Percentiles rank a stretch among this genome's conserved stretches.
Evolutionary conservation across 768 basidiomycete genomes (phyloP).

Genomic region (Amanita inopinata): DNA sequence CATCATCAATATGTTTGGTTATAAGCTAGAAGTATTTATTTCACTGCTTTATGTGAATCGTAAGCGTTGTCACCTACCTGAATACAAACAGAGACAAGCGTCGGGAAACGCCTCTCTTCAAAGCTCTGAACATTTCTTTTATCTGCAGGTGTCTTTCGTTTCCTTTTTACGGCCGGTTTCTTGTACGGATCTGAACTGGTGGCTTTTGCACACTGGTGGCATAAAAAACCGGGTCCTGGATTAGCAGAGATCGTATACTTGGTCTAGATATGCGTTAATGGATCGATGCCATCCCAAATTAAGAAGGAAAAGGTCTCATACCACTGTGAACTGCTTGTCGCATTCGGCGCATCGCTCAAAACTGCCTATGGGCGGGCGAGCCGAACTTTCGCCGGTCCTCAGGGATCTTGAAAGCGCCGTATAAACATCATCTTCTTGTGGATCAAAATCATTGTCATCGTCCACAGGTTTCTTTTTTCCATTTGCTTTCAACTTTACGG

Average conservation of each 20-base stretch:
- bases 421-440: conserved; percentile 63
- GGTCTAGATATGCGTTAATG: conserved; percentile 39
- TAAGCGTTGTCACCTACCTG: conserved; percentile 34
- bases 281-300: neutral
- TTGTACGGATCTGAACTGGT: conserved; percentile 82
- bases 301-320: conserved; percentile 28
- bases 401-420: conserved; percentile 48
- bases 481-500: conserved; percentile 30
- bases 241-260: conserved; percentile 76
- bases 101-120: conserved; percentile 61
- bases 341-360: conserved; percentile 79
- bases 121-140: conserved; percentile 59
- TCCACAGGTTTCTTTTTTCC: conserved; percentile 32
- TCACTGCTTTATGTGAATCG: neutral
- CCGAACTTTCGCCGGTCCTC: conserved; percentile 23
- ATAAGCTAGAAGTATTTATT: conserved; percentile 45
- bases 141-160: conserved; percentile 54
- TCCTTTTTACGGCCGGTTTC: conserved; percentile 51
- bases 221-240: conserved; percentile 69
- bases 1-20: conserved; percentile 78
- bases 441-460: conserved; percentile 40
- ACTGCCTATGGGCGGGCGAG: conserved; percentile 64
- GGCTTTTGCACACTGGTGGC: conserved; percentile 73
- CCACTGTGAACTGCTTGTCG: conserved; percentile 79
- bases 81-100: conserved; percentile 74